Conservation (phyloP, 2,329 filamentous ascomycete species). For the Aspergillus neoniger region DNA sequence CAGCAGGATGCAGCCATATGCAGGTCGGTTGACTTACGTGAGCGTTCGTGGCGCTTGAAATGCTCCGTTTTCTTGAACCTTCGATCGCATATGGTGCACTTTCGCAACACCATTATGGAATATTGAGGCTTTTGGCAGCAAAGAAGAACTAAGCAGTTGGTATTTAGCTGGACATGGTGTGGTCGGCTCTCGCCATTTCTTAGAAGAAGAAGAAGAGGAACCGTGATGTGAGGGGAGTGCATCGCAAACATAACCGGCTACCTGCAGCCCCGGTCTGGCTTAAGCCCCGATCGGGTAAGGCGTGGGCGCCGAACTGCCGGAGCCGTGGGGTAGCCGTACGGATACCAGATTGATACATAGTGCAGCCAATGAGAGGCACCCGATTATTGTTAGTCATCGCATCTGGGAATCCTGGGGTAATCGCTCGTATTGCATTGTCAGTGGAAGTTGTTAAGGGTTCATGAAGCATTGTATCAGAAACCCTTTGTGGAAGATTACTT, state of each 20-base stretch:
- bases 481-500: not conserved
- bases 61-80: constrained; percentile 60
- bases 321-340: not conserved
- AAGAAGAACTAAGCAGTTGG: not conserved
- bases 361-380: not conserved
- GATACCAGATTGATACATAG: not conserved
- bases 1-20: not conserved
- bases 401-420: not conserved
- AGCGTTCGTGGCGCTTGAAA: constrained; percentile 58
- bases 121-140: constrained; percentile 12
- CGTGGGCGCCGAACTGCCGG: not conserved
- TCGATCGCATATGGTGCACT: constrained; percentile 53
- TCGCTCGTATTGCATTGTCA: not conserved
- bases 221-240: no score
- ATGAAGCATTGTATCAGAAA: not conserved
- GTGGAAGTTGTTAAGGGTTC: no score
- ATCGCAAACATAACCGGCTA: not conserved
- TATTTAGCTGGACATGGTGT: no score
- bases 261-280: not conserved
- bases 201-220: no score
- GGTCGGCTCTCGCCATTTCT: no score
- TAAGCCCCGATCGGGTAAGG: not conserved
- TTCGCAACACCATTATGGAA: constrained; percentile 44
- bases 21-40: constrained; percentile 45
- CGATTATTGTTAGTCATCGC: not conserved